phyloP scores from a whole-genome alignment of 352 stramenopile species.

The Thraustochytrium striatum region DNA sequence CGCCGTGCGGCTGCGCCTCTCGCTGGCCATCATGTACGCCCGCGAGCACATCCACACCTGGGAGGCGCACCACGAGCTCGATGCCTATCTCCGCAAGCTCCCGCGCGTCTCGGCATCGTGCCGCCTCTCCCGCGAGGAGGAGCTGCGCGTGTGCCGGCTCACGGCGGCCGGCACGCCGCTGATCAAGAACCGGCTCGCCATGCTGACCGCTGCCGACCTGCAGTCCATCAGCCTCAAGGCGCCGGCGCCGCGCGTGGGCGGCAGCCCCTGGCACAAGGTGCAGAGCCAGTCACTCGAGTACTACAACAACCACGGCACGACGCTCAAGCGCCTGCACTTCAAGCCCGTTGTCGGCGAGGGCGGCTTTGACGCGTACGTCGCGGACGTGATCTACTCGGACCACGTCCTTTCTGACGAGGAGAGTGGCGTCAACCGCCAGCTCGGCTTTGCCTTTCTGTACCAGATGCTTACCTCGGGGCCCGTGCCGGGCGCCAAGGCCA shows the following conservation, averaged over 20 bases:
- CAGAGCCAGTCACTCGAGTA: constrained; percentile 42
- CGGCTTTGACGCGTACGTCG: background rate
- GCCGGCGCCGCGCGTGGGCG: constrained; percentile 35
- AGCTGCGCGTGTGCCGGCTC: constrained; percentile 49
- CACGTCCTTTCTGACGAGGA: constrained; percentile 41
- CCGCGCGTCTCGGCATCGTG: constrained; percentile 48
- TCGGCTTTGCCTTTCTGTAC: constrained; percentile 41
- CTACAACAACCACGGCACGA: constrained; percentile 33
- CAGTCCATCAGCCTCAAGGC: constrained; percentile 16
- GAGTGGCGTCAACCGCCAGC: constrained; percentile 39
- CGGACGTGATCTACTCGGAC: constrained; percentile 22
- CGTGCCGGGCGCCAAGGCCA: background rate
- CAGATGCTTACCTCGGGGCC: constrained; percentile 13
- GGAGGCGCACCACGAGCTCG: constrained; percentile 51
- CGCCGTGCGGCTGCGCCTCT: constrained; percentile 67
- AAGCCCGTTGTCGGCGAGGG: background rate
- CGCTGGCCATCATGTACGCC: constrained; percentile 61
- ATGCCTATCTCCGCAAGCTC: constrained; percentile 50
- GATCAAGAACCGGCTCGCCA: constrained; percentile 33
- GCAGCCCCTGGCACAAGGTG: constrained; percentile 26
- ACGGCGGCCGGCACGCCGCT: constrained; percentile 13
- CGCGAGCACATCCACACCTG: constrained; percentile 47
- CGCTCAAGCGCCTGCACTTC: constrained; percentile 38
- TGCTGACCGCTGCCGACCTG: background rate
- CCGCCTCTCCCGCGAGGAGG: constrained; percentile 50